These are phyloP conservation scores for Hypoxylon sp. DNA, from an alignment of 2,329 filamentous ascomycete species.

Conservation along the genomic window DNA sequence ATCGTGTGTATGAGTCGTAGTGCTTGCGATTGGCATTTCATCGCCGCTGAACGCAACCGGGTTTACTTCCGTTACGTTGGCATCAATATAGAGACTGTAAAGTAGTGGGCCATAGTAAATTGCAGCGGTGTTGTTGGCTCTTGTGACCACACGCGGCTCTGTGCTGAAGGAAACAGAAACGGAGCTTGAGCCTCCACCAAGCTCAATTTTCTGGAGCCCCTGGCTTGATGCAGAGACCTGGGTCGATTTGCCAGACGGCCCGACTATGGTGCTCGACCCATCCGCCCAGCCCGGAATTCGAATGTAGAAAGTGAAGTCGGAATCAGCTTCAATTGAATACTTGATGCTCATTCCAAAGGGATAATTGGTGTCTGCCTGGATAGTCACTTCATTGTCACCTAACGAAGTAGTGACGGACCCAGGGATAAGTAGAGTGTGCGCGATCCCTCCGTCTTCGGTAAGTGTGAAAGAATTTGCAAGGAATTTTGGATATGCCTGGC, in stretches of 20 bases:
- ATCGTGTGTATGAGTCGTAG: slow-evolving; percentile 42
- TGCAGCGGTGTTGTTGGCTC: slow-evolving; percentile 45
- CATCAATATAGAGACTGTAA: slow-evolving; percentile 45
- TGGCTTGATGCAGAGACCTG: slow-evolving; percentile 33
- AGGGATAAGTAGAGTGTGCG: slow-evolving; percentile 61
- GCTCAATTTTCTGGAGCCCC: slow-evolving; percentile 40
- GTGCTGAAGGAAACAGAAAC: slow-evolving; percentile 41
- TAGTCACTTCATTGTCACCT: slow-evolving; percentile 49
- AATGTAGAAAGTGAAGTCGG: slow-evolving; percentile 46
- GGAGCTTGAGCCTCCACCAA: slow-evolving; percentile 36
- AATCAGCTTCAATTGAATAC: slow-evolving; percentile 44
- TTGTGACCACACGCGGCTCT: slow-evolving; percentile 41
- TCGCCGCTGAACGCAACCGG: slow-evolving; percentile 32
- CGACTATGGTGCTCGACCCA: slow-evolving; percentile 35
- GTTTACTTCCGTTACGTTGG: slow-evolving; percentile 35
- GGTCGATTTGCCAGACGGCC: slow-evolving; percentile 16
- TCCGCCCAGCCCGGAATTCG: slow-evolving; percentile 46
- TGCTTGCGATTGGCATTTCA: slow-evolving; percentile 29
- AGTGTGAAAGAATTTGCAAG: slow-evolving; percentile 57
- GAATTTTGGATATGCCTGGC: slow-evolving; percentile 65
- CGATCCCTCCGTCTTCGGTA: slow-evolving; percentile 56
- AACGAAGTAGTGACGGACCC: slow-evolving; percentile 52
- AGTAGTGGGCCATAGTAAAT: slow-evolving; percentile 46
- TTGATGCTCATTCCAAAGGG: slow-evolving; percentile 47
- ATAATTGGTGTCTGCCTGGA: slow-evolving; percentile 59